Evolutionary conservation across 176 grass and related monocot species (phyloP), one percentile per base, ranked within the genome.

Genomic region (Calamus simplicifolius): DNA sequence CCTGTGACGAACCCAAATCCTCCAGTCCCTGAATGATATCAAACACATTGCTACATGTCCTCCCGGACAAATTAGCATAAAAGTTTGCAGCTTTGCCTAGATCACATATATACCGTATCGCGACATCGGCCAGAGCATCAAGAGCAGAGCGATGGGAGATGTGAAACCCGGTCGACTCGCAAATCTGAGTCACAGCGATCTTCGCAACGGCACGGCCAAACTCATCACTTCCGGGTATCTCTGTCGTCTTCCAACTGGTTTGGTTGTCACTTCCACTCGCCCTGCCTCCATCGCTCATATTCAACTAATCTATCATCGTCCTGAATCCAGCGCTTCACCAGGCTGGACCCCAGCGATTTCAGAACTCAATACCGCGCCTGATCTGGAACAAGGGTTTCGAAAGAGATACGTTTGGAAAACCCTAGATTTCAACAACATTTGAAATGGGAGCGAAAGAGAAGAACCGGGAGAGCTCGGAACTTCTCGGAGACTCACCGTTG

Each of bases 11-110:
- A 56, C 62, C 75, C 16, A 99, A 67, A 54, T 93, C 94, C 61
- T 93, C 85, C 16, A 99, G 79, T 14, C 75, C 76, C 58, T 76
- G 81, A 59, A 99, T 83, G 50, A 99, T 31, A 64, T 99, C 94
- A 71, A 64, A 81, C 69, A 93, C 79, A 26, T 93, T 93, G 68
- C 81, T 81, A 16, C 69, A 63, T 5, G 69, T 76, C 62, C 88
- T 81, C 50, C 88, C 88, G 8, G 88, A 74, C 21, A 85, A 78
- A 79, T 78, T 81, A 19, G 94, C 75, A 50, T 93, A 61, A 64
- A 82, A 93, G 10, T 71, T 73, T 1, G 84, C 84, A 55, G 71
- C 53, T 58, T 84, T 78, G 5, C 94, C 94, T 2, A 92, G 53
- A 73, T 85, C 69, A 28, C 75, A 25, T 54, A 93, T 68, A 81